Base-by-base conservation (phyloP, 495 filamentous ascomycete species). In the Extremus antarcticus region DNA sequence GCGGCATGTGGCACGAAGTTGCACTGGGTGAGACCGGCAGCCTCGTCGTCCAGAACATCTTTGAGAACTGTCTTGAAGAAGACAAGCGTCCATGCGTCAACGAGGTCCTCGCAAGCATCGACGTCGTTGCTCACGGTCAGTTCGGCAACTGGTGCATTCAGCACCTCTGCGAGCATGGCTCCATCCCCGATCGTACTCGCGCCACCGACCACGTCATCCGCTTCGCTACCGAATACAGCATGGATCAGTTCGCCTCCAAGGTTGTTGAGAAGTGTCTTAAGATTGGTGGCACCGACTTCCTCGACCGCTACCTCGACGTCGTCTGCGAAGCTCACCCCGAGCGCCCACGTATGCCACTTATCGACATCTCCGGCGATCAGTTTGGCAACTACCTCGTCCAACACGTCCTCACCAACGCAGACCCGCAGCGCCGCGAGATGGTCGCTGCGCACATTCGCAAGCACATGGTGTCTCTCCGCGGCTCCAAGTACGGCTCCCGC, bases 111-210 rank as follows among this genome's bases (percentile, higher is more conserved):
- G 82, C 77, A 32, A 95, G 89, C 66, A 94, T 97, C 54, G 88
- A 97, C 69, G 83, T 95, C 51, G 87, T 98, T 63, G 85, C 92
- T 45, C 92, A 94, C 69, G 92, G 92, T n/a, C 92, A 98, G 65
- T 98, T 97, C 66, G 92, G 92, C 47, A 98, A 98, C 65, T 98
- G 92, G 92, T 98, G 92, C 71, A 97, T 98, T 62, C 92, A 98
- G 70, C 92, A 98, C 70, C 90, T 98, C 66, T 98, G 92, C 72
- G 92, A 98, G 66, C 94, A 98, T 68, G 94, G 92, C 38, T 83
- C 85, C 56, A 88, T 90, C 24, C 82, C 83, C 54, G 92, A 98
- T 67, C 89, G 90, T 65, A 94, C 83, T 70, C 83, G 88, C 59
- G 92, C 92, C 23, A 83, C 95, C 62, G 94, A 97, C 63, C 91